Base-by-base conservation (phyloP, 441 rosid genomes). In the Daphne laureola region DNA sequence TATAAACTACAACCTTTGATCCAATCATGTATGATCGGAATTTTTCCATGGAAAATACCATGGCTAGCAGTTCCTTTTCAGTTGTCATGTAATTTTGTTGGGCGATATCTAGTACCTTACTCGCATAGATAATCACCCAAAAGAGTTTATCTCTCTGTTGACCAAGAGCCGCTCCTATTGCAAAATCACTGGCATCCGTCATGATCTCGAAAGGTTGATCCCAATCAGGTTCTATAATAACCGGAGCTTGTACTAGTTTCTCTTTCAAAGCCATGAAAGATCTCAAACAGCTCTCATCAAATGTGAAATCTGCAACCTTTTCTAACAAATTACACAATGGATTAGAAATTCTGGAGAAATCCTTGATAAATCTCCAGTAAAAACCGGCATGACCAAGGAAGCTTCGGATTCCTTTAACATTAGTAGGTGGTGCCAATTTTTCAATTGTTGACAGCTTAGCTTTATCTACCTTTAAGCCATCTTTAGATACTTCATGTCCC, bases 381-480 rank as follows among this genome's bases (percentile, higher is more conserved):
- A 59, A 49, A 0, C 42, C 14, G 0, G 26, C 43, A 43, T 59
- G 49, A 0, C 56, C 14, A 4, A 59, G 6, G 7, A 59, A 50
- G 16, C 48, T 59, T 2, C 11, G 0, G 0, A 40, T 21, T 0
- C 18, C 48, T 12, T 49, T 50, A 8, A 49, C n/a, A 3, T 5
- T 4, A 0, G 11, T 4, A 0, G 43, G 14, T 1, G 40, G 49
- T 0, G 56, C 14, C n/a, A 59, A 14, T 8, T 21, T 51, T 3
- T 49, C 41, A 43, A 63, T 49, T 0, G 13, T 17, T 1, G 14
- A n/a, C 1, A 63, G 8, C 17, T 55, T 63, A 3, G 61, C 49
- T 18, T 2, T 46, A 6, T 48, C 61, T 0, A 55, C 56, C 12
- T 50, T 14, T 1, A 49, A 3, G 4, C 53, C 40, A 13, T n/a